A percentile compares a stretch with the other conserved stretches of the same genome.
phyloP scores from a whole-genome alignment of 2,329 filamentous ascomycete genomes.

The Neopestalotiopsis rosae region DNA sequence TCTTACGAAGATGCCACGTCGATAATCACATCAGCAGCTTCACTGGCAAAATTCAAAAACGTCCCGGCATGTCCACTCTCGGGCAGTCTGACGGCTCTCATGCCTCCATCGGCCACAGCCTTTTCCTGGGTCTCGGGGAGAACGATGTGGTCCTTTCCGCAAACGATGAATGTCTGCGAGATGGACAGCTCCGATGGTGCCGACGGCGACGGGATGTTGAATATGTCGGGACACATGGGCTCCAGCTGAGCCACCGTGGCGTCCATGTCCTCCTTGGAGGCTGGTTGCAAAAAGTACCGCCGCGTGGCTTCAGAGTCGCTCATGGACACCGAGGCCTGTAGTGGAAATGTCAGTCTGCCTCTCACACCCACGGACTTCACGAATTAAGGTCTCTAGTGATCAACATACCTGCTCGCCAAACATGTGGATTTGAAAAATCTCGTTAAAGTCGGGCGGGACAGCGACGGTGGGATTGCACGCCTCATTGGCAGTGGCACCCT shows the following conservation, averaged over 20 bases:
- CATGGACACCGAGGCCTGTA: not conserved
- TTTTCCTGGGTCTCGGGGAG: slow-evolving; percentile 11
- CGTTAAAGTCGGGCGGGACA: not conserved
- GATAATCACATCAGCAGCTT: not conserved
- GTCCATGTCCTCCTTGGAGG: slow-evolving; percentile 1
- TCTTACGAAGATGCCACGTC: not conserved
- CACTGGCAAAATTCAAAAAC: slow-evolving; percentile 1
- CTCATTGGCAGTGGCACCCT: not conserved
- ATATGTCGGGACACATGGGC: slow-evolving; percentile 1
- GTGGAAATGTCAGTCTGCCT: not conserved
- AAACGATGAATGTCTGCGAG: slow-evolving; percentile 7
- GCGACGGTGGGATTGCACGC: not conserved
- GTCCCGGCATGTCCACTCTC: slow-evolving; percentile 9
- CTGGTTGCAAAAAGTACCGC: not conserved
- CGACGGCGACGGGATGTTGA: slow-evolving; percentile 1
- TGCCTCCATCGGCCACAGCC: not conserved
- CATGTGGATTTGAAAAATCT: not conserved
- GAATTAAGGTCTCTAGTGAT: no score
- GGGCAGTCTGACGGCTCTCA: slow-evolving; percentile 8
- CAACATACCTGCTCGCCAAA: not conserved
- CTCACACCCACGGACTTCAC: no score
- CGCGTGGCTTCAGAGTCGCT: not conserved
- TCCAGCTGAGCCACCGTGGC: not conserved
- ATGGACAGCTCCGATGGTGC: slow-evolving; percentile 8
- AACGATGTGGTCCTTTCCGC: slow-evolving; percentile 10